Base-by-base conservation (phyloP, 768 basidiomycete genomes). In the Mrakia hoshinonis region DNA sequence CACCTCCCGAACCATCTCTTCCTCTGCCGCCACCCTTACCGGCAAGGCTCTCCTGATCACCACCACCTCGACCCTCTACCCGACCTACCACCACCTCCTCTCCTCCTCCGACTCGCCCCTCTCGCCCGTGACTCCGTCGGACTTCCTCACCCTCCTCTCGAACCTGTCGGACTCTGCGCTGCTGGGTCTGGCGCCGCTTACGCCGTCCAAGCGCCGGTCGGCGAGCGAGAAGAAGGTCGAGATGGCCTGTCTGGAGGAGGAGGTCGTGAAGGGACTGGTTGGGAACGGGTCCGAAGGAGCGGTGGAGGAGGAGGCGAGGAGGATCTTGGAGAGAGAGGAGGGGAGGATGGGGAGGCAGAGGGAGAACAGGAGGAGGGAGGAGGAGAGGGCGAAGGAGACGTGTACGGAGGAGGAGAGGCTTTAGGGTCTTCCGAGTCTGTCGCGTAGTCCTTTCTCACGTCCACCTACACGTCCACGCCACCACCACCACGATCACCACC, bases 121-220 rank as follows among this genome's bases (percentile, higher is more conserved):
- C 75, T 76, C 77, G 13, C 78, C 79, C 4, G 75, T 77, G 9
- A 67, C 76, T 15, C 78, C 79, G 54, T 76, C 77, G 34, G 80
- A 81, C 75, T 81, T 78, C 61, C 74, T 77, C 60, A 79, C 79
- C 69, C 68, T 81, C 36, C 71, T 81, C 18, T 78, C 78, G 49
- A 79, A 79, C 64, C 76, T 79, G 34, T 79, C 79, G 63, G 77
- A 76, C 13, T 63, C 78, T 9, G 78, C 79, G 29, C 66, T 81
- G 38, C 62, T 81, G 52, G 74, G 73, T 7, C 49, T 80, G 24
- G 34, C 62, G 61, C 69, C 43, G 15, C 38, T 22, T 18, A 60
- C 67, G 3, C 70, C 70, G 58, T 60, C 72, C 11, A 74, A 76
- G 73, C 67, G 75, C 12, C 67, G 74, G 4, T 55, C 24, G 48